Conservation (phyloP, 176 grass and related monocot genomes). For the Olyra latifolia region DNA sequence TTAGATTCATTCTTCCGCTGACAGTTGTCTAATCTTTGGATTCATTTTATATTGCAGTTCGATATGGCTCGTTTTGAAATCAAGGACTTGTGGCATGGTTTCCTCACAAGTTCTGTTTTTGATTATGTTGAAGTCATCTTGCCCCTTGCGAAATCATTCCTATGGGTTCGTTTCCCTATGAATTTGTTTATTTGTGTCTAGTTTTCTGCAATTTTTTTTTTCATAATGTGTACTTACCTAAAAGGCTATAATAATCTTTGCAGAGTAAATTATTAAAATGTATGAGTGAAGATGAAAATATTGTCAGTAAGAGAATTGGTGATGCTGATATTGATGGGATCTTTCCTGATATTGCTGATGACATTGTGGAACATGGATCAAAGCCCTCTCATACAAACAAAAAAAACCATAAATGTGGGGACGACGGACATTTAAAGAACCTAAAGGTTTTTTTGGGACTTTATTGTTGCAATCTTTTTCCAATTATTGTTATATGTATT, state of each 20-base stretch:
- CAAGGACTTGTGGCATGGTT: background rate
- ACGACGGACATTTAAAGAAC: background rate
- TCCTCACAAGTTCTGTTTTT: background rate
- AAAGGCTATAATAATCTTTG: background rate
- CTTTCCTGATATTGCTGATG: slow-evolving; percentile 7
- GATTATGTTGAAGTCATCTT: background rate
- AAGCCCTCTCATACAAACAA: background rate
- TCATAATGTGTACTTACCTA: background rate
- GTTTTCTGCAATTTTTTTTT: background rate
- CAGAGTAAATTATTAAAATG: background rate
- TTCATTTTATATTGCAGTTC: background rate
- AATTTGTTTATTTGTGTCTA: background rate
- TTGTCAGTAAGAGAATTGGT: background rate
- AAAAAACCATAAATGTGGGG: background rate
- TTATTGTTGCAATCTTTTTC: background rate
- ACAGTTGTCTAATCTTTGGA: background rate
- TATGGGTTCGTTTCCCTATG: background rate
- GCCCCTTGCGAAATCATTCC: background rate
- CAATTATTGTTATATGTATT: background rate
- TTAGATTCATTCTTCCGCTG: background rate
- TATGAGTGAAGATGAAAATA: background rate
- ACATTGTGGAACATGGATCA: background rate
- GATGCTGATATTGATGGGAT: background rate
- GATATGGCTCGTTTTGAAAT: background rate
- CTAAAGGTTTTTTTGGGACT: background rate